phyloP scores from a whole-genome alignment of 768 basidiomycete genomes.

The Lactarius trivialis region DNA sequence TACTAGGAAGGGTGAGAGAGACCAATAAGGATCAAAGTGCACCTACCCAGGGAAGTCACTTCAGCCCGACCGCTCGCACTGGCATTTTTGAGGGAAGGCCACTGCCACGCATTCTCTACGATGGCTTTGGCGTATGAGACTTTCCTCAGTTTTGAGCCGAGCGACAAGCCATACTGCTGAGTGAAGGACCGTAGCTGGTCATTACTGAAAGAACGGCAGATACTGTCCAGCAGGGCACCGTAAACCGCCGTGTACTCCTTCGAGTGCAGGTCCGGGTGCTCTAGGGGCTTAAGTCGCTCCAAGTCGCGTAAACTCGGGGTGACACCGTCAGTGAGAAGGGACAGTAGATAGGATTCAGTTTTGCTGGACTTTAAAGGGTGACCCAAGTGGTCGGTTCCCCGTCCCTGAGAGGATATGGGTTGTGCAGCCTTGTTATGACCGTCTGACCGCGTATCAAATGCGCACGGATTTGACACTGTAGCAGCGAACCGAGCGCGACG shows the following conservation, averaged over 20 bases:
- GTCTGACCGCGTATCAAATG: background rate
- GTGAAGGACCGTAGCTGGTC: conserved; percentile 54
- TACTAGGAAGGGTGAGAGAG: conserved; percentile 32
- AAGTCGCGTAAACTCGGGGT: conserved; percentile 54
- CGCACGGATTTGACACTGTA: background rate
- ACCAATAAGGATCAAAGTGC: conserved; percentile 2
- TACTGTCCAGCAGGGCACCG: conserved; percentile 41
- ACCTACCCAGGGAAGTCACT: conserved; percentile 41
- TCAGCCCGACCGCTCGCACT: conserved; percentile 45
- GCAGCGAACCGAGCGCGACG: background rate
- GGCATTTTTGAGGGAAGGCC: conserved; percentile 53
- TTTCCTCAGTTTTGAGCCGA: conserved; percentile 30
- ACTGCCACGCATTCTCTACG: conserved; percentile 61
- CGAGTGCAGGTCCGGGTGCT: conserved; percentile 36
- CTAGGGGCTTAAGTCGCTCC: conserved; percentile 46
- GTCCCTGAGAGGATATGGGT: background rate
- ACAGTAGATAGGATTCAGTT: conserved; percentile 52
- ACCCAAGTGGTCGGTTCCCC: background rate
- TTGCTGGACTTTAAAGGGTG: conserved; percentile 37
- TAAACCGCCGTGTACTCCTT: conserved; percentile 48
- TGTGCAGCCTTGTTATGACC: background rate
- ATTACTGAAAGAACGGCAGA: conserved; percentile 58
- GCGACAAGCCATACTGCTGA: conserved; percentile 39
- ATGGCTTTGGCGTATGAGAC: conserved; percentile 42
- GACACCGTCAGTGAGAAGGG: conserved; percentile 39